Conservation (phyloP, 2,329 filamentous ascomycete species). For the Ilyonectria robusta region DNA sequence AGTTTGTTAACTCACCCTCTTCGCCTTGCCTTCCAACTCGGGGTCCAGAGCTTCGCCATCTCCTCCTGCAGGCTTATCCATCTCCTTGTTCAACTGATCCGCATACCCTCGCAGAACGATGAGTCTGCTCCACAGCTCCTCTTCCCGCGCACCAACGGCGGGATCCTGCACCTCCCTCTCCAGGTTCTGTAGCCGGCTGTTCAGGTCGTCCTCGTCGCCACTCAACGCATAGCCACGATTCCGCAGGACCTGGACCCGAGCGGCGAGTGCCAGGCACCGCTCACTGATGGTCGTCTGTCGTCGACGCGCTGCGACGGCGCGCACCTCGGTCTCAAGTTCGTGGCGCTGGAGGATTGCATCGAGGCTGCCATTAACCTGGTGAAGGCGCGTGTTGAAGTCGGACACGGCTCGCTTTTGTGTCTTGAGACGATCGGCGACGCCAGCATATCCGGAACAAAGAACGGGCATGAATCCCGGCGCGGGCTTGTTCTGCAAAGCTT, state of each 20-base stretch:
- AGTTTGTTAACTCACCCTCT: constrained; percentile 71
- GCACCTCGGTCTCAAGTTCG: constrained; percentile 82
- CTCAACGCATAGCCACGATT: constrained; percentile 87
- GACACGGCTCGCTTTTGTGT: constrained; percentile 79
- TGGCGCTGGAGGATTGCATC: constrained; percentile 81
- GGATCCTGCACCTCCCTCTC: constrained; percentile 82
- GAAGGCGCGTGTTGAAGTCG: constrained; percentile 79
- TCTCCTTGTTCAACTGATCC: constrained; percentile 79
- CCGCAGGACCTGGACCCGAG: constrained; percentile 83
- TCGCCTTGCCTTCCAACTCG: constrained; percentile 79
- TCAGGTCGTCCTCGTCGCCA: constrained; percentile 83
- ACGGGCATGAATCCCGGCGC: constrained; percentile 83
- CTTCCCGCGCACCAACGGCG: constrained; percentile 80
- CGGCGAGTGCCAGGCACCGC: constrained; percentile 81
- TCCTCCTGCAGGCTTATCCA: constrained; percentile 75
- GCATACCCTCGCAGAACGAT: constrained; percentile 82
- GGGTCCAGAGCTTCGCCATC: constrained; percentile 74
- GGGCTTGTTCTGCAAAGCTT: constrained; percentile 85
- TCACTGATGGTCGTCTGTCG: constrained; percentile 81
- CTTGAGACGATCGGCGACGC: constrained; percentile 79
- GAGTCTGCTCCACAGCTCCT: constrained; percentile 89
- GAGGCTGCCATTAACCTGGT: constrained; percentile 84
- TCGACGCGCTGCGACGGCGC: constrained; percentile 79
- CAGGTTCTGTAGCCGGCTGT: constrained; percentile 77
- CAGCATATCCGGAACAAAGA: constrained; percentile 80